Percentiles rank a stretch among this genome's conserved stretches.
Evolutionary conservation across 1,284 basidiomycete genomes (phyloP).

Genomic region (Cryptococcus sp.): DNA sequence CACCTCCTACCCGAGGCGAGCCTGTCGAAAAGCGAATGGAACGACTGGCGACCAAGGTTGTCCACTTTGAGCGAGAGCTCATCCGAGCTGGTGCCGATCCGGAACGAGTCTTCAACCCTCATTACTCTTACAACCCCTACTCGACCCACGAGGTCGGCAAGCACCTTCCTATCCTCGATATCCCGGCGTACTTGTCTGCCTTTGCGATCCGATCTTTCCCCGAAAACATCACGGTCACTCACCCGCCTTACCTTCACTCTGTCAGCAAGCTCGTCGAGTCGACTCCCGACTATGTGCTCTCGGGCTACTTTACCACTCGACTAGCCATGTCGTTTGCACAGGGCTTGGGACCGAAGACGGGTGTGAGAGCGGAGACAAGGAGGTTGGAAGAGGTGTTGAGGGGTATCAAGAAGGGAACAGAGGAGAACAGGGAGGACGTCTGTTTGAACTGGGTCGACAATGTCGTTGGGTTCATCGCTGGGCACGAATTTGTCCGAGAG

Average conservation of each 20-base stretch:
- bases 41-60: slow-evolving; percentile 65
- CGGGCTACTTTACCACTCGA: slow-evolving; percentile 72
- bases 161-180: slow-evolving; percentile 70
- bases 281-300: slow-evolving; percentile 64
- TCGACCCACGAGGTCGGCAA: slow-evolving; percentile 63
- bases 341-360: slow-evolving; percentile 65
- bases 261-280: slow-evolving; percentile 65
- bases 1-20: slow-evolving; percentile 14
- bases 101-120: slow-evolving; percentile 63
- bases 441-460: slow-evolving; percentile 49
- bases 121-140: slow-evolving; percentile 83
- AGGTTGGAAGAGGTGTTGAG: slow-evolving; percentile 64
- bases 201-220: slow-evolving; percentile 77
- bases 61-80: slow-evolving; percentile 75
- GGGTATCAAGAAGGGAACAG: slow-evolving; percentile 81
- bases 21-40: slow-evolving; percentile 50
- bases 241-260: slow-evolving; percentile 69
- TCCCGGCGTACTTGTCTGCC: slow-evolving; percentile 74
- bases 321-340: slow-evolving; percentile 62
- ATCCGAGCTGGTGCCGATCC: slow-evolving; percentile 74
- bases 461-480: slow-evolving; percentile 51
- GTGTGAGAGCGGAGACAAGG: slow-evolving; percentile 67
- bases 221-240: slow-evolving; percentile 67
- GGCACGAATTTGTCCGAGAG: slow-evolving; percentile 69
- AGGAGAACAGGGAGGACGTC: slow-evolving; percentile 69